Conservation (phyloP, 345 rosid genomes). For the Gossypium turneri region DNA sequence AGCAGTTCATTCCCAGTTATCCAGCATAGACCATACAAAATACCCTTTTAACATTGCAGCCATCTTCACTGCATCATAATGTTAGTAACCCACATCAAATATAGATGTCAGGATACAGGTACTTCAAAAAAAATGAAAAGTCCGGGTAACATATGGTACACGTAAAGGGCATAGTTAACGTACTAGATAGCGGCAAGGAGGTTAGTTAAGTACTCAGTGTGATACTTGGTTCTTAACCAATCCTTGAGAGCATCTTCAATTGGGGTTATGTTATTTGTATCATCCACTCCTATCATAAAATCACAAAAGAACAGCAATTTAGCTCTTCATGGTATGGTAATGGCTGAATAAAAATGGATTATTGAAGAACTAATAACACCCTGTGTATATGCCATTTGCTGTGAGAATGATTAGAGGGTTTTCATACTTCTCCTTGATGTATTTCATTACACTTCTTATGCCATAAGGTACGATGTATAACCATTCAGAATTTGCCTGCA, state of each 20-base stretch:
- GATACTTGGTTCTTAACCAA: conserved; percentile 72
- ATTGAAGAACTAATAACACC: background rate
- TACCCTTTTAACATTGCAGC: conserved; percentile 89
- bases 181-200: conserved; percentile 68
- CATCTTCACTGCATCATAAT: conserved; percentile 64
- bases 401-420: conserved; percentile 56
- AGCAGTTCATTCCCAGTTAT: conserved; percentile 94
- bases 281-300: conserved; percentile 75
- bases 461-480: conserved; percentile 63
- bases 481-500: conserved; percentile 70
- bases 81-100: background rate
- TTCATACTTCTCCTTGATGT: conserved; percentile 58
- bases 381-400: conserved; percentile 47
- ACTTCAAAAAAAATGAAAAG: background rate
- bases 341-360: background rate
- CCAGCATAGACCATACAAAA: conserved; percentile 86
- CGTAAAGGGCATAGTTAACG: background rate
- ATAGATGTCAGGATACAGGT: background rate
- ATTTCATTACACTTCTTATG: conserved; percentile 62
- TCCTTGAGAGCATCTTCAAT: conserved; percentile 64
- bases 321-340: background rate
- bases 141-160: background rate
- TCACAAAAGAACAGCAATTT: background rate
- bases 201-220: conserved; percentile 73
- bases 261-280: conserved; percentile 43